These are phyloP conservation scores for Catharanthus roseus DNA, from an alignment of 257 asterid species.

Conservation along the genomic window DNA sequence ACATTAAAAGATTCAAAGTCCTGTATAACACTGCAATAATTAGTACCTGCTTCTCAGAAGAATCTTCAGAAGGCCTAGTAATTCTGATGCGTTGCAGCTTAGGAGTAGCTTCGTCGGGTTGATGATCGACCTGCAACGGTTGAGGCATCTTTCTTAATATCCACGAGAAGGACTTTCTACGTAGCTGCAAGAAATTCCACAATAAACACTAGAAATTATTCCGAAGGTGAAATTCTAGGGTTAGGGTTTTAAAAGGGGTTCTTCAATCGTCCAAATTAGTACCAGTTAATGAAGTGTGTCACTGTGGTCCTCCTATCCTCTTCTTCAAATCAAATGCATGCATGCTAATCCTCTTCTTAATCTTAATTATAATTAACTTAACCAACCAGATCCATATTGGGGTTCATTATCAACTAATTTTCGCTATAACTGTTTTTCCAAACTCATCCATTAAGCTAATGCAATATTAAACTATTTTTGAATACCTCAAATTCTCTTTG, in stretches of 20 bases:
- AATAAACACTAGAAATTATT: neutral
- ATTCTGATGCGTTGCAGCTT: conserved; percentile 44
- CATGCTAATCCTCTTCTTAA: too few relatives aligned
- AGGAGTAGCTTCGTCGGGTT: conserved; percentile 23
- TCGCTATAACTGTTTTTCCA: too few relatives aligned
- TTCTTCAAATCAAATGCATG: too few relatives aligned
- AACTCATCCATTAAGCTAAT: too few relatives aligned
- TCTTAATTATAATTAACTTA: too few relatives aligned
- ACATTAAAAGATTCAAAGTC: neutral
- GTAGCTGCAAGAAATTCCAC: neutral
- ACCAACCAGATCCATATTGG: too few relatives aligned
- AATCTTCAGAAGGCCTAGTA: conserved; percentile 44
- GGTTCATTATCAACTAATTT: too few relatives aligned
- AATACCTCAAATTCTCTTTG: too few relatives aligned
- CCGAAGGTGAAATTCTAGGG: conserved; percentile 6
- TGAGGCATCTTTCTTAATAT: conserved; percentile 20
- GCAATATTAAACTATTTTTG: too few relatives aligned
- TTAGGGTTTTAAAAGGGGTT: conserved; percentile 14
- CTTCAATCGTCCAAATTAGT: neutral
- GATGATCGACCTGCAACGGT: conserved; percentile 11
- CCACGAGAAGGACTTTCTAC: neutral
- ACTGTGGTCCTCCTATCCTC: too few relatives aligned
- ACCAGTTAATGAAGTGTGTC: too few relatives aligned
- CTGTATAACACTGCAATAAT: neutral
- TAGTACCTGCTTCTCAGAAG: conserved; percentile 45